Conservation (phyloP, 1,284 basidiomycete genomes). For the Ganoderma boninense region DNA sequence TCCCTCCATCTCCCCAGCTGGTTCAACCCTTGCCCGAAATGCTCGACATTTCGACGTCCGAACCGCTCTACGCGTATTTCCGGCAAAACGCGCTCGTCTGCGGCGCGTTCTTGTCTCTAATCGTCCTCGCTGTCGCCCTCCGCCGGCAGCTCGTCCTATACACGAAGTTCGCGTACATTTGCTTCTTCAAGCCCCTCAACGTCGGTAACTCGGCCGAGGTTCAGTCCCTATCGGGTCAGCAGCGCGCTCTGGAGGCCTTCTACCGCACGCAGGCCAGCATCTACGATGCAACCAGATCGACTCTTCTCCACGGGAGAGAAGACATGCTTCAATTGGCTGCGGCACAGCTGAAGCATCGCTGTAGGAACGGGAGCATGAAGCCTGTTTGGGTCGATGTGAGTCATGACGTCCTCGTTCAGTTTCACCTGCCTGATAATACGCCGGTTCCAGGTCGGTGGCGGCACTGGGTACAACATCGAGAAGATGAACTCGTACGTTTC, state of each 20-base stretch:
- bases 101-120: conserved; percentile 13
- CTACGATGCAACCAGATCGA: conserved; percentile 30
- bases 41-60: conserved; percentile 13
- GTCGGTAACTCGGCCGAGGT: conserved; percentile 24
- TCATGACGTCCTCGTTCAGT: background rate
- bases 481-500: conserved; percentile 32
- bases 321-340: conserved; percentile 35
- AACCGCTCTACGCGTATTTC: conserved; percentile 11
- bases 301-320: conserved; percentile 30
- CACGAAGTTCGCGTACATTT: conserved; percentile 33
- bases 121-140: conserved; percentile 12
- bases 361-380: conserved; percentile 11
- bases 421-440: background rate
- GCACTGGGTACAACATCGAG: conserved; percentile 35
- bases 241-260: conserved; percentile 33
- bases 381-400: conserved; percentile 35
- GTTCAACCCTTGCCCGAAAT: conserved; percentile 12
- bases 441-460: conserved; percentile 29
- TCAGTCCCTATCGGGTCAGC: conserved; percentile 28
- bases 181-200: conserved; percentile 34
- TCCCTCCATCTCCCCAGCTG: conserved; percentile 4
- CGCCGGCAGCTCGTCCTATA: conserved; percentile 22
- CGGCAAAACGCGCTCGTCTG: conserved; percentile 14
- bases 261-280: conserved; percentile 34
- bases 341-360: conserved; percentile 30